Evolutionary conservation across 345 rosid species (phyloP).

Genomic region (Sonneratia alba): DNA sequence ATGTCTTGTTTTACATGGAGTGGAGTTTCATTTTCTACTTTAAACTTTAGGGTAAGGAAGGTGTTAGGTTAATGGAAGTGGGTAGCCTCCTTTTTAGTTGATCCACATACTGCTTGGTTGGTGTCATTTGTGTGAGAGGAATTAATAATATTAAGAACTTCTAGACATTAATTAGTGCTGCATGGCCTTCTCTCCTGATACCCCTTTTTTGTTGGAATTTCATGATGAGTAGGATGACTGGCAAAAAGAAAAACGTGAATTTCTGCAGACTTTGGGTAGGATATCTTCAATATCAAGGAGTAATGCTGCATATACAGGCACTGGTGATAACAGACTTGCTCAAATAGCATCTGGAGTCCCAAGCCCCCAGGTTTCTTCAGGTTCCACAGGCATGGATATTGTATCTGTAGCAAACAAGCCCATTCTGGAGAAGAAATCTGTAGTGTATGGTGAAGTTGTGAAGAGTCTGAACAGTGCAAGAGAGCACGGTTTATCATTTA

Average conservation of each 20-base stretch:
- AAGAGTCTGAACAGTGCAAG: slow-evolving; percentile 70
- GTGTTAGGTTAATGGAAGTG: background rate
- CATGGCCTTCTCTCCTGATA: background rate
- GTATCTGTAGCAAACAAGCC: slow-evolving; percentile 61
- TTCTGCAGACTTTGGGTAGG: slow-evolving; percentile 86
- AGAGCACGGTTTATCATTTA: slow-evolving; percentile 66
- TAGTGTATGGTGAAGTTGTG: slow-evolving; percentile 72
- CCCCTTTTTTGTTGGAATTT: background rate
- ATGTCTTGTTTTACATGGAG: background rate
- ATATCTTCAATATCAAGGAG: slow-evolving; percentile 77
- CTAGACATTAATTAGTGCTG: background rate
- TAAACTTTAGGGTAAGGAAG: too few relatives aligned
- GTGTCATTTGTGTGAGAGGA: background rate
- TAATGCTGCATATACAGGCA: slow-evolving; percentile 36
- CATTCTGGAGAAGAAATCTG: slow-evolving; percentile 60
- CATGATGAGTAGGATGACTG: slow-evolving; percentile 66
- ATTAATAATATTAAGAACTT: background rate
- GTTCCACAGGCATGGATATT: slow-evolving; percentile 44
- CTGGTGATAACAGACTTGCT: slow-evolving; percentile 36
- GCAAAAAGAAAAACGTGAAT: slow-evolving; percentile 89
- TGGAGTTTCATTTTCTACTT: background rate
- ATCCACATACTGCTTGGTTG: background rate
- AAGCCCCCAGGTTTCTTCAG: slow-evolving; percentile 49
- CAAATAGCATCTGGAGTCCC: slow-evolving; percentile 49
- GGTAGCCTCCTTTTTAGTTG: background rate